Evolutionary conservation across 805 yeast genomes (phyloP).

Genomic region (Cyberlindnera americana): DNA sequence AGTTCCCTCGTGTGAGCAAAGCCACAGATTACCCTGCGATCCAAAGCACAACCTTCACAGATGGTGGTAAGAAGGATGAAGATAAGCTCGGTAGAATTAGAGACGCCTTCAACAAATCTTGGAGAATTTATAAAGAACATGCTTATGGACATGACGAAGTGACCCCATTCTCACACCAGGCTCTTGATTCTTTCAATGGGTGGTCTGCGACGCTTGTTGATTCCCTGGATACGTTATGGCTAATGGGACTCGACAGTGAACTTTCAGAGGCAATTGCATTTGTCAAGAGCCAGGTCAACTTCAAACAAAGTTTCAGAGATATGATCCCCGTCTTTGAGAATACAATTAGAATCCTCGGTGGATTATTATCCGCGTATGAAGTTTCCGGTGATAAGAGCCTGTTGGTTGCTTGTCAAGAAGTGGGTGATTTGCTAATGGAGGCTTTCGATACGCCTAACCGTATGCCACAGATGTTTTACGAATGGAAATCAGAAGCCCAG

Average conservation of each 20-base stretch:
- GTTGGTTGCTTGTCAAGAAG: conserved; percentile 38
- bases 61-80: conserved; percentile 27
- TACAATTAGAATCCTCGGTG: conserved; percentile 49
- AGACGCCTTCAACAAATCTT: conserved; percentile 38
- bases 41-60: conserved; percentile 29
- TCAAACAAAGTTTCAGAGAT: conserved; percentile 36
- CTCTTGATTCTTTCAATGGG: conserved; percentile 41
- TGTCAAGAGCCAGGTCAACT: conserved; percentile 35
- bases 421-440: conserved; percentile 47
- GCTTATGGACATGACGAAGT: conserved; percentile 48
- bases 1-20: conserved; percentile 19
- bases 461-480: conserved; percentile 45
- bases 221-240: conserved; percentile 45
- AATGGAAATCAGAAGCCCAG: conserved; percentile 36
- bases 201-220: conserved; percentile 53
- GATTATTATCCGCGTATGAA: conserved; percentile 50
- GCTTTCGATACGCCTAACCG: conserved; percentile 59
- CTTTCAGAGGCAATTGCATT: conserved; percentile 36
- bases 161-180: conserved; percentile 33
- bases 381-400: conserved; percentile 36
- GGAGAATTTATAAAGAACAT: conserved; percentile 39
- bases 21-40: conserved; percentile 24
- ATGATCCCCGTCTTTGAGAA: conserved; percentile 49
- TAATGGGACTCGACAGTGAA: conserved; percentile 42
- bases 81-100: conserved; percentile 32